phyloP scores from a whole-genome alignment of 805 yeast genomes.

The Pichia nakasei region DNA sequence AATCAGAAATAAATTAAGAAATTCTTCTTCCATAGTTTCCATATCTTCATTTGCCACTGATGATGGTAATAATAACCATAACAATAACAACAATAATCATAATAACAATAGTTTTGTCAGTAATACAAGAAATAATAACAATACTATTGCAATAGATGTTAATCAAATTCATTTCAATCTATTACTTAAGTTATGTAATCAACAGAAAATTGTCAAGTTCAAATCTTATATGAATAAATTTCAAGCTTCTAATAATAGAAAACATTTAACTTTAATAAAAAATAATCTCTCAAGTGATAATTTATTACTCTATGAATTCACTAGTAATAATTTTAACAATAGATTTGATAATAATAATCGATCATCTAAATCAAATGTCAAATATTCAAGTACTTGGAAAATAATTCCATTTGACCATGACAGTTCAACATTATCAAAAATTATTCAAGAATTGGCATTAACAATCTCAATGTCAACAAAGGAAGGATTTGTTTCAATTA shows the following conservation, averaged over 20 bases:
- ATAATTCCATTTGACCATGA: constrained; percentile 45
- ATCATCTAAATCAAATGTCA: constrained; percentile 10
- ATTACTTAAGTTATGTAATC: constrained; percentile 30
- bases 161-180: constrained; percentile 25
- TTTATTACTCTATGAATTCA: constrained; percentile 32
- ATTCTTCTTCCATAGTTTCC: constrained; percentile 40
- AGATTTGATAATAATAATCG: constrained; percentile 27
- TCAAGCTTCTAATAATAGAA: constrained; percentile 7
- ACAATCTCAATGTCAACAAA: constrained; percentile 31
- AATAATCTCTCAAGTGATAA: neutral
- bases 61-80: neutral
- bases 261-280: constrained; percentile 6
- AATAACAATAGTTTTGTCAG: constrained; percentile 2
- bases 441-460: constrained; percentile 39
- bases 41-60: constrained; percentile 24
- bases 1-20: constrained; percentile 42
- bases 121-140: constrained; percentile 12
- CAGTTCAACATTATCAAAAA: constrained; percentile 28
- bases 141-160: constrained; percentile 27
- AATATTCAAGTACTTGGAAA: constrained; percentile 33
- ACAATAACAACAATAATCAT: neutral
- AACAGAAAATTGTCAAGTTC: constrained; percentile 26
- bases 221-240: constrained; percentile 22
- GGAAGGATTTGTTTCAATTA: constrained; percentile 38
- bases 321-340: constrained; percentile 19